Evolutionary conservation across 305 asterid genomes (phyloP), one percentile per base, ranked within the genome.

Genomic region (Solanum hybrid): DNA sequence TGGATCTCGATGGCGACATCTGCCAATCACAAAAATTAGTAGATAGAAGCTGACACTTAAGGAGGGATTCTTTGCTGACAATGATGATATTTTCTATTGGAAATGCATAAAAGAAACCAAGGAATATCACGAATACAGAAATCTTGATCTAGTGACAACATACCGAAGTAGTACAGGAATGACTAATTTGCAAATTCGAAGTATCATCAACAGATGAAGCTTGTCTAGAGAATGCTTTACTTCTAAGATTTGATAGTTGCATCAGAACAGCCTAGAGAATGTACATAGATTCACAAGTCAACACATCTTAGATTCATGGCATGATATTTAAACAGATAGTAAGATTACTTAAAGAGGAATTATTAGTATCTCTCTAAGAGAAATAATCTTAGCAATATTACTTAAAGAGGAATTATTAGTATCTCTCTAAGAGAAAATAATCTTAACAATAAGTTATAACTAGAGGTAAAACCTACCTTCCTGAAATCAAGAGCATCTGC

Each of bases 401-500:
- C 80, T 64, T 35, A 69, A 37, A n/a, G 87, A 81, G 87, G 38
- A 42, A 42, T 42, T 82, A 37, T 71, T 26, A 86, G 81, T 37
- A 19, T 86, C 87, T 40, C 51, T 11, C 51, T 40, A 40, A 40
- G 51, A 40, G 51, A 79, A 40, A 42, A 42, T 27, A 29, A 17
- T 82, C 72, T 42, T 45, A 40, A 42, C 26, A 35, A 26, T 9
- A 35, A n/a, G 81, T n/a, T 40, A 73, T 31, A 89, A 37, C 22
- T 87, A 90, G 77, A 88, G 86, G 22, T 51, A 77, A 85, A 81
- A 76, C 27, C 37, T 89, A 94, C 98, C 98, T 95, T 93, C 92
- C 96, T 92, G 89, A 95, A 95, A 88, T 94, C 96, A 88, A 87
- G 94, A 91, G 97, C 97, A 92, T 95, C 91, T 19, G 91, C 89